A percentile compares a stretch with the other conserved stretches of the same genome.
Evolutionary conservation across 495 filamentous ascomycete species (phyloP).

Genomic region (Hypoxylon fuscum): DNA sequence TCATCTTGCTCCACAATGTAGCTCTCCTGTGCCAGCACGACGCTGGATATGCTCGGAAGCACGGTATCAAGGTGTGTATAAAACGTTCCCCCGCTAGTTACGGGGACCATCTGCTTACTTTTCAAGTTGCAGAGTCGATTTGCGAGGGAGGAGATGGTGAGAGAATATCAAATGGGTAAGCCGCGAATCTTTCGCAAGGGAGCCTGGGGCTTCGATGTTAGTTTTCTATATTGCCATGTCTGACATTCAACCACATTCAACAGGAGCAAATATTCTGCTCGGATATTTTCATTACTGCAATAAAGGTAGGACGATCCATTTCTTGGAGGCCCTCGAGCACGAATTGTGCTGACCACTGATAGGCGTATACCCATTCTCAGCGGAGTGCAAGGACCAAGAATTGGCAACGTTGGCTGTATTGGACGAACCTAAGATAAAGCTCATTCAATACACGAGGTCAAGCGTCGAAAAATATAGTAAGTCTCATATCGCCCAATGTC

Average conservation of each 20-base stretch:
- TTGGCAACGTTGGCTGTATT: conserved; percentile 55
- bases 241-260: conserved; percentile 25
- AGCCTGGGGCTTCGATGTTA: background rate
- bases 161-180: conserved; percentile 62
- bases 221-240: conserved; percentile 8
- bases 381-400: conserved; percentile 59
- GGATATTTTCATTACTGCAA: conserved; percentile 69
- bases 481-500: conserved; percentile 15
- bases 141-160: conserved; percentile 59
- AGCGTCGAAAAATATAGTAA: conserved; percentile 54
- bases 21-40: conserved; percentile 66
- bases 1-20: conserved; percentile 67
- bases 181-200: conserved; percentile 8
- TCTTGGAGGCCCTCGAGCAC: conserved; percentile 18
- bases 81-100: conserved; percentile 1
- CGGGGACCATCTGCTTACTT: conserved; percentile 31
- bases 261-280: conserved; percentile 65
- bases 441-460: conserved; percentile 51
- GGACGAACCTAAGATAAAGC: conserved; percentile 49
- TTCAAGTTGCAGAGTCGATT: conserved; percentile 53
- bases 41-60: conserved; percentile 62
- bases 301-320: conserved; percentile 51
- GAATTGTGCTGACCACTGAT: conserved; percentile 21
- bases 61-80: conserved; percentile 58
- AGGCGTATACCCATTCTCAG: conserved; percentile 58